Evolutionary conservation across 768 basidiomycete species (phyloP), one percentile per base, ranked within the genome.

Genomic region (Boletellus ananas): DNA sequence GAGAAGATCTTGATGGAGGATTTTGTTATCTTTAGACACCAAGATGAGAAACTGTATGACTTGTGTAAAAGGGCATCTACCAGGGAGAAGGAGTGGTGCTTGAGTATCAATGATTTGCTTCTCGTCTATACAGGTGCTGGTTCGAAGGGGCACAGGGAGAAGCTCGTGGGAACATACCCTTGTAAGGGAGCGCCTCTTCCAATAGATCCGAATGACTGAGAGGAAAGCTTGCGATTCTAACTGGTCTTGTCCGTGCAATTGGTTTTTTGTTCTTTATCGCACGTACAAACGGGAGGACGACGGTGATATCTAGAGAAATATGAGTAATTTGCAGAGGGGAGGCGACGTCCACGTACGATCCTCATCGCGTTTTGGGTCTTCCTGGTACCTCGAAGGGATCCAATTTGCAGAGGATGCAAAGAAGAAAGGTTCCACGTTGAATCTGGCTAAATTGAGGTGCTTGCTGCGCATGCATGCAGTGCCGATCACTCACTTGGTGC

Each of bases 361-460:
- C 55, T 66, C 52, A 0, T 65, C 63, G 20, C 60, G 51, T 18
- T 60, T 52, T 2, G 75, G 63, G 36, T 77, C 77, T 58, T 83
- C 82, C 53, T 83, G 74, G 37, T 79, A 86, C 46, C 81, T 77
- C 1, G 81, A 80, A 0, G 84, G 84, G 41, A 84, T 86, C 82
- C 81, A 84, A 54, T 80, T 83, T 13, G 76, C 60, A 0, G 81
- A 79, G 1, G 81, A 83, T 0, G 81, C 79, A 58, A 83, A 84
- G 59, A 79, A 84, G 66, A 84, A 83, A 1, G 83, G 83, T 52
- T 84, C 83, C 35, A 84, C 73, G 48, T 74, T 74, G 51, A 77
- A 82, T 58, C 82, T 71, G 21, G 8, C 13, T 9, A n/a, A 13
- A 21, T 39, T 51, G 42, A 58, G 47, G 34, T 10, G 5, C 5